phyloP scores from a whole-genome alignment of 2,329 filamentous ascomycete genomes.

The Aspergillaceae sp. region DNA sequence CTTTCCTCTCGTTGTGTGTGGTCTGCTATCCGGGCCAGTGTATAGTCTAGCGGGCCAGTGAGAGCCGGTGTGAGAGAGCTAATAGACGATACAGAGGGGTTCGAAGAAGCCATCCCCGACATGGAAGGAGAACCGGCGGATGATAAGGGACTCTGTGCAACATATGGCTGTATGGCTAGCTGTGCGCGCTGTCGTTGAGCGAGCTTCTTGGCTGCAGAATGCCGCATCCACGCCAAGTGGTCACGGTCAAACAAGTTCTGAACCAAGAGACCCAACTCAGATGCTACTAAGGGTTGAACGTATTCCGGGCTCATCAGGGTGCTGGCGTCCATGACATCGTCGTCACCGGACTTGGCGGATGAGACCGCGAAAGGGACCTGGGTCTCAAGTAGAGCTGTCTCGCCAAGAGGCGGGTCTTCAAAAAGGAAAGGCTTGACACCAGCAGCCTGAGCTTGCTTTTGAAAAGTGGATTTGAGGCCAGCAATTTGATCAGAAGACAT shows the following conservation, averaged over 20 bases:
- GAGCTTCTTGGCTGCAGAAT: slow-evolving; percentile 74
- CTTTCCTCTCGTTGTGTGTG: slow-evolving; percentile 53
- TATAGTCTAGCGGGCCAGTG: slow-evolving; percentile 41
- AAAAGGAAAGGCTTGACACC: slow-evolving; percentile 62
- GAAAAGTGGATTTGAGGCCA: slow-evolving; percentile 48
- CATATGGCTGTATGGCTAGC: slow-evolving; percentile 3
- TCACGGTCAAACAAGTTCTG: slow-evolving; percentile 66
- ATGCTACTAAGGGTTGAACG: slow-evolving; percentile 65
- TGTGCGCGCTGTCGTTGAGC: slow-evolving; percentile 55
- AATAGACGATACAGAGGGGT: slow-evolving; percentile 19
- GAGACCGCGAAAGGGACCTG: slow-evolving; percentile 65
- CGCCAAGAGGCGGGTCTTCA: slow-evolving; percentile 28
- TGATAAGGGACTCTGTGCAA: slow-evolving; percentile 11
- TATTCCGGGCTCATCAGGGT: slow-evolving; percentile 90
- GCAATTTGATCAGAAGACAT: slow-evolving; percentile 51
- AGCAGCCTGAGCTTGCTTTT: slow-evolving; percentile 29
- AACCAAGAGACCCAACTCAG: slow-evolving; percentile 65
- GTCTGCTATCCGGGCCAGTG: slow-evolving; percentile 53
- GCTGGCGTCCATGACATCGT: slow-evolving; percentile 84
- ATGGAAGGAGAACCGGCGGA: slow-evolving; percentile 15
- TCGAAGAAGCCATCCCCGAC: slow-evolving; percentile 18
- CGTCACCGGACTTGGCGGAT: slow-evolving; percentile 60
- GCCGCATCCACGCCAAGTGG: slow-evolving; percentile 70
- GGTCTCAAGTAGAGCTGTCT: slow-evolving; percentile 17
- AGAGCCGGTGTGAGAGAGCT: slow-evolving; percentile 17